These are phyloP conservation scores for Penicillium soppii DNA, from an alignment of 495 filamentous ascomycete genomes.

Conservation along the genomic window DNA sequence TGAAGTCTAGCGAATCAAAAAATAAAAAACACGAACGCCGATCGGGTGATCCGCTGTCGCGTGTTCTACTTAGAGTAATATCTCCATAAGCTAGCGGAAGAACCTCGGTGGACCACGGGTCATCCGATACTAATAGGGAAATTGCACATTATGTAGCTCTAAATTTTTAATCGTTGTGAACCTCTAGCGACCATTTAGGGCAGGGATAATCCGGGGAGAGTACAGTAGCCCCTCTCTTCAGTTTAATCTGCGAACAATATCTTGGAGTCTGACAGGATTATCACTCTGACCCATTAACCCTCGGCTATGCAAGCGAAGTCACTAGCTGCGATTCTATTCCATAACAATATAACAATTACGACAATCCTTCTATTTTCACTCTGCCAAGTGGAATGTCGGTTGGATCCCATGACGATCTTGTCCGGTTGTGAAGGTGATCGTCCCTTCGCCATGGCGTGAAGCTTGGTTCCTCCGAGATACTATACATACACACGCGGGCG, in stretches of 20 bases:
- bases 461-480: slow-evolving; percentile 3
- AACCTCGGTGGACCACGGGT: not conserved
- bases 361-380: not conserved
- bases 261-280: slow-evolving; percentile 5
- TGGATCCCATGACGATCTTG: slow-evolving; percentile 16
- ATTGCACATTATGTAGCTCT: not conserved
- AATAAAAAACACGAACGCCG: not conserved
- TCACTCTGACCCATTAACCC: not conserved
- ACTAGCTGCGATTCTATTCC: not conserved
- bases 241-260: not conserved
- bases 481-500: slow-evolving; percentile 22
- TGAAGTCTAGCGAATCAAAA: too few relatives aligned
- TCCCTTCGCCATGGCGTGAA: not conserved
- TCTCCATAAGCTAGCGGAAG: not conserved
- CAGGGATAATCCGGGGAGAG: slow-evolving; percentile 18
- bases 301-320: slow-evolving; percentile 23
- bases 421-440: slow-evolving; percentile 10
- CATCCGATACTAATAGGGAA: not conserved
- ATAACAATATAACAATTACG: not conserved
- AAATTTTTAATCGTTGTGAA: not conserved
- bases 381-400: not conserved
- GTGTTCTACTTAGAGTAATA: not conserved
- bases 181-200: slow-evolving; percentile 20
- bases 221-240: not conserved
- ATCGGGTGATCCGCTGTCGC: not conserved